A percentile compares a stretch with the other conserved stretches of the same genome.
phyloP scores from a whole-genome alignment of 2,329 filamentous ascomycete species.

The Aspergillus carbonarius region DNA sequence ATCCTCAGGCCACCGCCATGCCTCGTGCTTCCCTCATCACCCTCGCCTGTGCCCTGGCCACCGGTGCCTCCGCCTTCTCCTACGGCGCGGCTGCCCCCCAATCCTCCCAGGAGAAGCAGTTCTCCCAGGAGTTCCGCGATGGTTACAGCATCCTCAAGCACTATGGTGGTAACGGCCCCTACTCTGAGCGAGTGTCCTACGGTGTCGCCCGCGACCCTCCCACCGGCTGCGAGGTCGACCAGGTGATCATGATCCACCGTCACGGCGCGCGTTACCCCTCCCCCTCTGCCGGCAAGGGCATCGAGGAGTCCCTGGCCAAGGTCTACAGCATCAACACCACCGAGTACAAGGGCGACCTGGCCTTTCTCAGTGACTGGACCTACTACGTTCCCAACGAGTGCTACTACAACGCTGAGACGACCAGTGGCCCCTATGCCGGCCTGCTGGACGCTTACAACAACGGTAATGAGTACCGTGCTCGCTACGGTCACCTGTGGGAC shows the following conservation, averaged over 20 bases:
- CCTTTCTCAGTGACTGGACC: conserved; percentile 23
- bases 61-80: not conserved
- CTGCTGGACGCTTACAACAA: conserved; percentile 16
- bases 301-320: conserved; percentile 19
- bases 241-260: conserved; percentile 24
- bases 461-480: conserved; percentile 19
- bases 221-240: conserved; percentile 21
- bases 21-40: not conserved
- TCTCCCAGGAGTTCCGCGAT: conserved; percentile 17
- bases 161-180: conserved; percentile 22
- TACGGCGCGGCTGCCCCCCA: conserved; percentile 1
- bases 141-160: conserved; percentile 24
- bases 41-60: not conserved
- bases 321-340: conserved; percentile 7
- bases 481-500: conserved; percentile 23
- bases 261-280: conserved; percentile 26
- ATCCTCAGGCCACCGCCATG: not conserved
- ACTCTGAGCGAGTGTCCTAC: conserved; percentile 16
- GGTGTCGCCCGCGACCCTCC: conserved; percentile 22
- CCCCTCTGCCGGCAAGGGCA: conserved; percentile 1
- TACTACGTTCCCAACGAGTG: conserved; percentile 21
- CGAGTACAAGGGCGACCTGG: conserved; percentile 17
- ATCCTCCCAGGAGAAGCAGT: conserved; percentile 4
- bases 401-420: conserved; percentile 18
- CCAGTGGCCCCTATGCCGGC: conserved; percentile 20